Evolutionary conservation across 805 yeast species (phyloP), one percentile per base, ranked within the genome.

Genomic region (Spathaspora sp.): DNA sequence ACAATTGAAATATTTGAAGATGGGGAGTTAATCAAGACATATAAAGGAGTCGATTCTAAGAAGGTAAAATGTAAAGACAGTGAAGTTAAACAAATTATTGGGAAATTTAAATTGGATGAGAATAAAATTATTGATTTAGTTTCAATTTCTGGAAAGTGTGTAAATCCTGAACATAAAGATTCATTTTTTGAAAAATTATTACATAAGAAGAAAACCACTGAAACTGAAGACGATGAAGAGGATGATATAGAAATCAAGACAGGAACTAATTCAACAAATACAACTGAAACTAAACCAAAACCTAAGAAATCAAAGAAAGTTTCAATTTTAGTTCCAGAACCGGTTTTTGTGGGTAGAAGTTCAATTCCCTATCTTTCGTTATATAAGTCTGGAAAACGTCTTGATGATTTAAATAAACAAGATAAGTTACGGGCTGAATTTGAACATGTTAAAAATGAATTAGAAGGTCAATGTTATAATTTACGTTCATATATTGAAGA

Each of bases 401-500:
- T 93, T 58, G 67, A 69, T 39, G 69, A 69, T 16, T 73, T 86
- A 64, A 83, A 81, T 52, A 62, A 64, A 19, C 73, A 73, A 51
- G 97, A 90, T 58, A 66, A 69, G 12, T 81, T 76, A 49, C 75
- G 88, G 49, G 67, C 70, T 28, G 68, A 72, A 49, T 68, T 80
- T 42, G 87, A 87, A 44, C 82, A 81, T 51, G 68, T 79, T 29
- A 78, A 81, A 57, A 93, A 92, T 65, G 68, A 75, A 35, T 76
- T 93, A 18, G 98, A 93, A 68, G 77, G 83, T 18, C 69, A 79
- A n/a, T 72, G 91, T 49, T 92, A 93, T 69, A 78, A 77, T 52
- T 74, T 89, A 29, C 81, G 96, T 52, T 75, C 79, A 9, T 76
- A 71, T 49, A 59, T 89, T 17, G 86, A 81, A 16, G 82, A 81